Percentiles rank a stretch among this genome's conserved stretches.
phyloP scores from a whole-genome alignment of 495 filamentous ascomycete genomes.

The Pyronema omphalodes region DNA sequence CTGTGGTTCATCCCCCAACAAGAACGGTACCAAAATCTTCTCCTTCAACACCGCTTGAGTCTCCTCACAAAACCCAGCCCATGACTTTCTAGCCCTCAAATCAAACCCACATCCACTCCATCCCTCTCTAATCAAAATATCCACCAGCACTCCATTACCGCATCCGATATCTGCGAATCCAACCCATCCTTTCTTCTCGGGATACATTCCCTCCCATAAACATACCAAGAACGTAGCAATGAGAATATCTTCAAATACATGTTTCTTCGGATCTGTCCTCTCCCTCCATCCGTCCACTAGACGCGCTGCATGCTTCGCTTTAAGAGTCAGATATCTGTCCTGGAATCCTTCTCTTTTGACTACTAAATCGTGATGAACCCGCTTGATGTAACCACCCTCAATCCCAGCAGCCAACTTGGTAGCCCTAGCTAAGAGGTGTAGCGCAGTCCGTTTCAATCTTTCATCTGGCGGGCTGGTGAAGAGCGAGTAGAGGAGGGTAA shows the following conservation, averaged over 20 bases:
- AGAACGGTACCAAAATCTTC: constrained; percentile 51
- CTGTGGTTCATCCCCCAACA: constrained; percentile 17
- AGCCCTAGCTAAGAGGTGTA: constrained; percentile 49
- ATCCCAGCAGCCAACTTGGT: constrained; percentile 56
- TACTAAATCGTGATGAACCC: constrained; percentile 57
- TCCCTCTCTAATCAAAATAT: constrained; percentile 65
- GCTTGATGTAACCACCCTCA: constrained; percentile 46
- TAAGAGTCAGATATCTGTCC: constrained; percentile 65
- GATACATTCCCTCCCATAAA: constrained; percentile 78
- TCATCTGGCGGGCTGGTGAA: constrained; percentile 32
- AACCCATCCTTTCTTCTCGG: constrained; percentile 36
- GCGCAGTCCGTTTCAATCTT: constrained; percentile 51
- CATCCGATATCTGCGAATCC: constrained; percentile 94
- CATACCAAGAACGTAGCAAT: constrained; percentile 89
- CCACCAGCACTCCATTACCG: constrained; percentile 83
- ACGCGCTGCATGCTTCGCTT: constrained; percentile 48
- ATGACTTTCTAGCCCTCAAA: constrained; percentile 63
- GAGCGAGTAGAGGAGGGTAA: constrained; percentile 36
- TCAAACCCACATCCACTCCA: constrained; percentile 84
- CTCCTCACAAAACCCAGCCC: constrained; percentile 47
- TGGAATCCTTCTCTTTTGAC: constrained; percentile 56
- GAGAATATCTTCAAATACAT: constrained; percentile 86
- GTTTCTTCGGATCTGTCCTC: constrained; percentile 68
- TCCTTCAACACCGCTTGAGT: constrained; percentile 43
- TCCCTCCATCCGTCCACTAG: constrained; percentile 63